These are phyloP conservation scores for Colletotrichum lini DNA, from an alignment of 2,329 filamentous ascomycete genomes.

Conservation along the genomic window DNA sequence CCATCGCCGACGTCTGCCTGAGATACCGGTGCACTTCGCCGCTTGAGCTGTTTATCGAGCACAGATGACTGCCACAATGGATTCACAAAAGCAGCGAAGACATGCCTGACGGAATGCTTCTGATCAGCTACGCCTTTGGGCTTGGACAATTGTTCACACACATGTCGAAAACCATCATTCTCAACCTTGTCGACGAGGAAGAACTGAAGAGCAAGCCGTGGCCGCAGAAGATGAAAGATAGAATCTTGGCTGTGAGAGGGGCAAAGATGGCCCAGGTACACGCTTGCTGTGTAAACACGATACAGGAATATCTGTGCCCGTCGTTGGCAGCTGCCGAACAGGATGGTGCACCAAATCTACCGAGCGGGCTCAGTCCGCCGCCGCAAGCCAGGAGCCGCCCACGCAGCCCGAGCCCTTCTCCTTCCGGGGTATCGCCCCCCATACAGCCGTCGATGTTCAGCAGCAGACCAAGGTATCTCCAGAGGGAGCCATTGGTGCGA, in stretches of 20 bases:
- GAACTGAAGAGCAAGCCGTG: constrained; percentile 61
- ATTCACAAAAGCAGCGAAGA: constrained; percentile 62
- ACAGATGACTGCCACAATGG: constrained; percentile 68
- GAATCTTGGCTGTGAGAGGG: constrained; percentile 62
- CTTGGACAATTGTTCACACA: constrained; percentile 63
- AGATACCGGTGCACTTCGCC: constrained; percentile 67
- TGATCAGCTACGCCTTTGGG: constrained; percentile 69
- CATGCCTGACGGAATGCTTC: constrained; percentile 64
- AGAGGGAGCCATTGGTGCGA: constrained; percentile 66
- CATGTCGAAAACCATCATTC: constrained; percentile 64
- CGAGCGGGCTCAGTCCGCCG: not conserved
- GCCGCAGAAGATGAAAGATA: constrained; percentile 63
- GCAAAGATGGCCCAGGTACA: constrained; percentile 67
- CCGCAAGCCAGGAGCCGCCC: not conserved
- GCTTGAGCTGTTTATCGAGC: constrained; percentile 64
- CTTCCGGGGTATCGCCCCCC: constrained; percentile 20
- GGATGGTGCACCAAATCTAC: not conserved
- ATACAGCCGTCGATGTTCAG: constrained; percentile 51
- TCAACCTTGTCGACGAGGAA: constrained; percentile 60
- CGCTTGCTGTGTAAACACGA: constrained; percentile 58
- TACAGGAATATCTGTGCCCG: constrained; percentile 62
- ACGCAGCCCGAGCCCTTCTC: not conserved
- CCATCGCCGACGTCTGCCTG: constrained; percentile 65
- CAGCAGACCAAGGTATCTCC: constrained; percentile 62
- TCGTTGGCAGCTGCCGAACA: not conserved